Percentiles rank a stretch among this genome's conserved stretches.
These are phyloP conservation scores for Tetragonia tetragonoides DNA, from an alignment of 148 eudicot genomes.

Conservation along the genomic window DNA sequence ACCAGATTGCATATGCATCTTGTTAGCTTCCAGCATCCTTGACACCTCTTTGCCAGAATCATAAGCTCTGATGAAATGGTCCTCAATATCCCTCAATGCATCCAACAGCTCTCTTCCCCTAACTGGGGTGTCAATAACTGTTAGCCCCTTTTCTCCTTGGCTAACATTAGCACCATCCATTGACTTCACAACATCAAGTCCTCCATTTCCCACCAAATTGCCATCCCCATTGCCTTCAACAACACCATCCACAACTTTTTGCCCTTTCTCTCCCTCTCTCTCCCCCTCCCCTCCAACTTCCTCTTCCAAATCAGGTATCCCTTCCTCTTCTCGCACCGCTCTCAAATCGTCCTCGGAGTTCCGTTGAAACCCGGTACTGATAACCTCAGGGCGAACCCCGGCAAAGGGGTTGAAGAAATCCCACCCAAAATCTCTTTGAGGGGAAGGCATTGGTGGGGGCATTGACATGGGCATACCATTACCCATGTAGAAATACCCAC, in stretches of 20 bases:
- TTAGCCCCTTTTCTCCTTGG: slow-evolving; percentile 55
- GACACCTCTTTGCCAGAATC: slow-evolving; percentile 78
- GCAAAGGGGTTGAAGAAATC: slow-evolving; percentile 90
- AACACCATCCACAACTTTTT: slow-evolving; percentile 3
- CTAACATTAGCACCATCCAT: slow-evolving; percentile 31
- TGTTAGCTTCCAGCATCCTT: slow-evolving; percentile 81
- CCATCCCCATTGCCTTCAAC: slow-evolving; percentile 8
- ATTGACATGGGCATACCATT: slow-evolving; percentile 22
- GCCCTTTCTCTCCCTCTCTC: slow-evolving; percentile 28
- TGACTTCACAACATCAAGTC: slow-evolving; percentile 38
- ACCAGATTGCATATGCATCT: slow-evolving; percentile 68
- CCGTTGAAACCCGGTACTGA: slow-evolving; percentile 40
- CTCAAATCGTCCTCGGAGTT: slow-evolving; percentile 61
- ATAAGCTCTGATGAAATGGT: slow-evolving; percentile 78
- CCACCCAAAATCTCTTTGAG: slow-evolving; percentile 88
- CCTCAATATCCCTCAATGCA: slow-evolving; percentile 82
- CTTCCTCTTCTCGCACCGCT: slow-evolving; percentile 79
- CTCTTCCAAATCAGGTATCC: slow-evolving; percentile 78
- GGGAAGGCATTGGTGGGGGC: slow-evolving; percentile 67
- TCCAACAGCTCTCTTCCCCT: slow-evolving; percentile 79
- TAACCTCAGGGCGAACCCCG: slow-evolving; percentile 46
- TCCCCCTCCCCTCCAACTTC: slow-evolving; percentile 37
- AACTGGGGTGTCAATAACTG: slow-evolving; percentile 56
- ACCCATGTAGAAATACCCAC: slow-evolving; percentile 65
- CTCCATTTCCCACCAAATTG: slow-evolving; percentile 25